Percentiles rank a stretch among this genome's conserved stretches.
These are phyloP conservation scores for Neopestalotiopsis clavispora DNA, from an alignment of 2,329 filamentous ascomycete genomes.

Conservation along the genomic window DNA sequence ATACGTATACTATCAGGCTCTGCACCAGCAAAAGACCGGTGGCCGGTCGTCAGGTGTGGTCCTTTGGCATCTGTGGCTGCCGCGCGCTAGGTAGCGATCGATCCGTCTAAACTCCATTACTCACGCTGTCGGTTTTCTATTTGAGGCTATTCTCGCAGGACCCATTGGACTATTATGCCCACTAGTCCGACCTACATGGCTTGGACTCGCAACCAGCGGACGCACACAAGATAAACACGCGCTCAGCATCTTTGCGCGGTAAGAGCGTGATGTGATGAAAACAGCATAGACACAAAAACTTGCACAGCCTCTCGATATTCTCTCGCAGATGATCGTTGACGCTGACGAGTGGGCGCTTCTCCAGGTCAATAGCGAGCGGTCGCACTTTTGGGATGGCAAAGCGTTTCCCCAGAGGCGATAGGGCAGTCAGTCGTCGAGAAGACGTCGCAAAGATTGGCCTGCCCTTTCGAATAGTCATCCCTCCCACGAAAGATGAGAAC, in stretches of 20 bases:
- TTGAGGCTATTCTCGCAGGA: constrained; percentile 4
- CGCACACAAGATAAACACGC: neutral
- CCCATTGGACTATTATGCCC: constrained; percentile 4
- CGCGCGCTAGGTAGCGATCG: constrained; percentile 4
- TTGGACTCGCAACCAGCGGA: neutral
- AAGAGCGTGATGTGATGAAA: neutral
- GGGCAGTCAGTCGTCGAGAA: neutral
- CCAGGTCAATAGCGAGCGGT: neutral
- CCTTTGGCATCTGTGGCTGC: neutral
- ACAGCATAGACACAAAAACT: neutral
- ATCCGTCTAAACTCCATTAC: constrained; percentile 10
- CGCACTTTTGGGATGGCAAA: constrained; percentile 3
- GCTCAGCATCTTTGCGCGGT: neutral
- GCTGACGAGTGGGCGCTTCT: neutral
- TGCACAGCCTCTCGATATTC: neutral
- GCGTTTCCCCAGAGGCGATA: neutral
- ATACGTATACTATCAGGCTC: neutral
- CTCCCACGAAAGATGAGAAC: neutral
- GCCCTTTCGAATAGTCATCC: neutral
- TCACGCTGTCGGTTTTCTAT: constrained; percentile 1
- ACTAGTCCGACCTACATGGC: neutral
- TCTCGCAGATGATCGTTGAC: neutral
- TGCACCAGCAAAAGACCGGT: neutral
- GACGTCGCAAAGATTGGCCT: constrained; percentile 7
- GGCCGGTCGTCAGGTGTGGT: neutral